phyloP scores from a whole-genome alignment of 2,329 filamentous ascomycete genomes.

The Pseudogymnoascus sp. region DNA sequence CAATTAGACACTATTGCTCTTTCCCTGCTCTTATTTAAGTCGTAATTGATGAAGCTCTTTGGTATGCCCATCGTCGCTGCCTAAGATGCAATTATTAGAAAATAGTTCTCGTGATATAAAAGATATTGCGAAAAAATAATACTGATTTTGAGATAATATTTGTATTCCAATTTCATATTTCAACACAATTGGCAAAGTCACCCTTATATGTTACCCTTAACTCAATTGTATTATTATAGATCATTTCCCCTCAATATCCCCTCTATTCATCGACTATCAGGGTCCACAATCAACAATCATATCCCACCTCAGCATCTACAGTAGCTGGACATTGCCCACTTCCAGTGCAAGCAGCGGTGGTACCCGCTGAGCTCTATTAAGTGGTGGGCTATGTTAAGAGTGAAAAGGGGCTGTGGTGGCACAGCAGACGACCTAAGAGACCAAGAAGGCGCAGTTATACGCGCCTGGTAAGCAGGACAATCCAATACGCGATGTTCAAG shows the following conservation, averaged over 20 bases:
- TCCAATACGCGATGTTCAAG: neutral
- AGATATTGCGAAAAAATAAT: neutral
- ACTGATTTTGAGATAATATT: neutral
- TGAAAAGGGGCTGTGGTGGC: neutral
- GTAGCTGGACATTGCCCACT: neutral
- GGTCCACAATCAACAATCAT: neutral
- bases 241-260: neutral
- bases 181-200: neutral
- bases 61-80: neutral
- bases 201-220: neutral
- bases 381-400: neutral
- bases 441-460: neutral
- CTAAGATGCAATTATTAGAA: neutral
- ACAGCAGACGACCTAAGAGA: neutral
- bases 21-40: neutral
- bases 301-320: neutral
- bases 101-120: neutral
- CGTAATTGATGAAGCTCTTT: neutral
- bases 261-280: neutral
- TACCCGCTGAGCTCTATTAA: neutral
- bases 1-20: neutral
- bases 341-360: neutral
- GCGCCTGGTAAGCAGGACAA: neutral
- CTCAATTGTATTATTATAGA: neutral
- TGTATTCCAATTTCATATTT: neutral